Evolutionary conservation across 2,329 filamentous ascomycete species (phyloP), one percentile per base, ranked within the genome.

Genomic region (Hirsutella thompsonii): DNA sequence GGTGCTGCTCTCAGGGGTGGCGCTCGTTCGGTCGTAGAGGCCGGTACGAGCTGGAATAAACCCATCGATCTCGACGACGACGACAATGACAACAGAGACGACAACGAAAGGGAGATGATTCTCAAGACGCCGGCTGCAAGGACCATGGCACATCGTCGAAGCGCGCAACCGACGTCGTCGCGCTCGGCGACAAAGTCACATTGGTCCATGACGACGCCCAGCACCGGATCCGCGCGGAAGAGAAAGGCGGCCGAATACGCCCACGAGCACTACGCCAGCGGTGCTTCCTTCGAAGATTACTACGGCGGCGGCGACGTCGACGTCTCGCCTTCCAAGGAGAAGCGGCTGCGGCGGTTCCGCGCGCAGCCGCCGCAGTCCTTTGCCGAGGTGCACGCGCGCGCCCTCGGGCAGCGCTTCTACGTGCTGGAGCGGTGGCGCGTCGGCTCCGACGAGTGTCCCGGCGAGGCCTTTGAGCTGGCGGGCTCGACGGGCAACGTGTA

Each of bases 401-500:
- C 67, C 4, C 55, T 58, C 1, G 56, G 55, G 2, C 66, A 69
- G 44, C 57, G 63, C 43, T 66, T 73, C 52, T 73, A 62, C 45
- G 63, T 74, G 23, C 58, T 74, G 10, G 56, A 52, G 1, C 62
- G 69, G 14, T 52, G 49, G 2, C 58, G 61, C 8, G 30, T 47
- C 21, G 63, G 63, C 16, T 60, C 56, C 0, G 42, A 47, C 2
- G 45, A 59, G 1, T 64, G 57, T 34, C 68, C 67, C 0, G 60
- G 68, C 41, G 76, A 83, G 52, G 59, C 55, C 1, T 62, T 83
- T 37, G 64, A 75, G 43, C 61, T 83, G 45, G 73, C 77, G 0
- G 79, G 79, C 1, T 74, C 73, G 9, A 82, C 76, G 1, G 79
- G 78, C 14, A 82, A 82, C 47, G 64, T 83, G 43, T 83, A 83